phyloP scores from a whole-genome alignment of 371 early-diverging fungal species.

The Haplosporangium sp. region DNA sequence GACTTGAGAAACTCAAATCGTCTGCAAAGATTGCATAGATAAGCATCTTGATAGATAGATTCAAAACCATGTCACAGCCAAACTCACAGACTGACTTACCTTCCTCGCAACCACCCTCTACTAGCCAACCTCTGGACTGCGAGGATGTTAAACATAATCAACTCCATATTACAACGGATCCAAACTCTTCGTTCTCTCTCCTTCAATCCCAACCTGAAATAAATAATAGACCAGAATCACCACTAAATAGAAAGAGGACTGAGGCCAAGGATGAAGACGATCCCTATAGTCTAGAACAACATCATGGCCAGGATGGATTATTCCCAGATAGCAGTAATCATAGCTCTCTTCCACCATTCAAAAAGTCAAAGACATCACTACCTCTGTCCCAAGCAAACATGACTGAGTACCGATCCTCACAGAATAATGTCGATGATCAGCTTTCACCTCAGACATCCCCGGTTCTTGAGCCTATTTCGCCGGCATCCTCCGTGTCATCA shows the following conservation, averaged over 20 bases:
- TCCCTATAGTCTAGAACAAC: background rate
- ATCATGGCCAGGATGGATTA: background rate
- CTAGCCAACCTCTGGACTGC: background rate
- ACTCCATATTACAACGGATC: constrained; percentile 8
- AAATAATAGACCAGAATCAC: background rate
- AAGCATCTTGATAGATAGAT: background rate
- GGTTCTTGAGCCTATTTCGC: constrained; percentile 18
- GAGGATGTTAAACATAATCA: background rate
- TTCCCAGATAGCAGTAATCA: background rate
- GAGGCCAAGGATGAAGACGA: constrained; percentile 24
- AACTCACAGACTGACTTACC: background rate
- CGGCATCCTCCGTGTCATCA: constrained; percentile 8
- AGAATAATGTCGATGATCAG: constrained; percentile 21
- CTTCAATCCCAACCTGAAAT: background rate
- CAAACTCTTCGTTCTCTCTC: background rate
- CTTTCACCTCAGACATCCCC: constrained; percentile 45
- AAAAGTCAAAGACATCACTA: constrained; percentile 43
- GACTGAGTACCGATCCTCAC: constrained; percentile 38
- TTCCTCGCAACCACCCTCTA: constrained; percentile 1
- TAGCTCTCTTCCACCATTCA: constrained; percentile 33
- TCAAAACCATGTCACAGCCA: constrained; percentile 6
- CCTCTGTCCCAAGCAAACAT: constrained; percentile 27
- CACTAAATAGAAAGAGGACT: constrained; percentile 19
- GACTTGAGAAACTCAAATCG: background rate
- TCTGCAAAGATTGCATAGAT: background rate